Evolutionary conservation across 2,329 filamentous ascomycete species (phyloP), one percentile per base, ranked within the genome.

Genomic region (Aureobasidium sp.): DNA sequence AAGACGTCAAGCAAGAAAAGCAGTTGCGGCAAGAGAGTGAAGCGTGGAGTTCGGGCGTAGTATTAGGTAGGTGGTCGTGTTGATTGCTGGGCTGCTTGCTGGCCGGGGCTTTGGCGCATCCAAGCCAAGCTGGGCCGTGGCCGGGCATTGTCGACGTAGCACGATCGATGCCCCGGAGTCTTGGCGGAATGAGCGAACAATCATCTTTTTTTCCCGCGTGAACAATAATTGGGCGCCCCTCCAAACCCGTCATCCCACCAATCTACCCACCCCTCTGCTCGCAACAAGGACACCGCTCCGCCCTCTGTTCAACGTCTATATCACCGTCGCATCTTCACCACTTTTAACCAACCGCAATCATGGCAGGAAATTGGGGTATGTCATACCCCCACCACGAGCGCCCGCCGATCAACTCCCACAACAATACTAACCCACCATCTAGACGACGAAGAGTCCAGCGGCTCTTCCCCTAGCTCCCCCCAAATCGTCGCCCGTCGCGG

Each of bases 381-480:
- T 37, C 9, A 37, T 3, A 1, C 25, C 29, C 30, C 13, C 42
- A 37, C 32, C 47, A 34, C 34, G 27, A 16, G 16, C 49, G 47
- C 48, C 25, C n/a, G 30, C 53, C 59, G n/a, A 54, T 25, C 59
- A 13, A 21, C 39, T n/a, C 34, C 29, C 42, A 51, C 30, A 49
- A 58, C 34, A 29, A 60, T 60, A 62, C 57, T 54, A 30, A 59
- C 41, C 30, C 21, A 27, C 3, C 2, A 13, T 21, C n/a, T 44
- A 64, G 78, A 80, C 64, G 78, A 80, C 63, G 79, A 85, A 65
- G 84, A 87, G 68, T 80, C 81, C 67, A 75, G 75, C 63, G 81
- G 78, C 66, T 78, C 78, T 63, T 75, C 80, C 66, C 76, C 75
- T 57, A 73, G 76, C 58, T 78, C 80, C 2, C 76, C 79, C 55